These are phyloP conservation scores for Crotalaria pallida DNA, from an alignment of 306 rosid species.

Conservation along the genomic window DNA sequence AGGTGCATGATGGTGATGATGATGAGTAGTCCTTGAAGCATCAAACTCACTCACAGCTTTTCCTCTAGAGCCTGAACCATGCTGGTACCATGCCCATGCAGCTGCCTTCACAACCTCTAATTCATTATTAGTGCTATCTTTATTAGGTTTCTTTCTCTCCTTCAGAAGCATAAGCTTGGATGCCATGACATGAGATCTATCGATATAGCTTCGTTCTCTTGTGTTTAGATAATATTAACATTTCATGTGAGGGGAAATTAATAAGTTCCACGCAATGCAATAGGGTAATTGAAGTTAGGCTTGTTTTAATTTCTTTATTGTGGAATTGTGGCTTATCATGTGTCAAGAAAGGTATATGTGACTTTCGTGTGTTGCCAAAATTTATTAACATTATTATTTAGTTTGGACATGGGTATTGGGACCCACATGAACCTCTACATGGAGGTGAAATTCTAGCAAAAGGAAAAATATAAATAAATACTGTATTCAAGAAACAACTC, in stretches of 20 bases:
- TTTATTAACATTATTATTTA: too few relatives aligned
- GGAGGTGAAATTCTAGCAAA: too few relatives aligned
- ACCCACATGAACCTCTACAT: too few relatives aligned
- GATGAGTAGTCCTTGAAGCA: constrained; percentile 9
- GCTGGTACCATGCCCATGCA: constrained; percentile 93
- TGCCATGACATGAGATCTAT: constrained; percentile 22
- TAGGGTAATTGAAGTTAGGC: neutral
- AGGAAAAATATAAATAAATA: too few relatives aligned
- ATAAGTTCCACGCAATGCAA: constrained; percentile 40
- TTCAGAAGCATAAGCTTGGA: constrained; percentile 20
- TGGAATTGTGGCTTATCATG: constrained; percentile 16
- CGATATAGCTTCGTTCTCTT: neutral
- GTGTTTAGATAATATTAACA: neutral
- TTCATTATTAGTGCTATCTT: constrained; percentile 18
- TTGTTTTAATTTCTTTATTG: neutral
- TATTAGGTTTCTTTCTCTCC: constrained; percentile 27
- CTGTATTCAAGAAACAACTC: too few relatives aligned
- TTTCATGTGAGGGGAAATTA: constrained; percentile 38
- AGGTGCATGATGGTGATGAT: neutral
- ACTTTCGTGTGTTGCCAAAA: neutral
- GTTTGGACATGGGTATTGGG: too few relatives aligned
- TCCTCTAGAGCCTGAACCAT: constrained; percentile 44
- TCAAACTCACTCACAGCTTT: constrained; percentile 36
- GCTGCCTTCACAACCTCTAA: constrained; percentile 55
- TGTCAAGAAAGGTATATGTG: constrained; percentile 17